Base-by-base conservation (phyloP, 305 asterid species). In the Solanum chacoense region DNA sequence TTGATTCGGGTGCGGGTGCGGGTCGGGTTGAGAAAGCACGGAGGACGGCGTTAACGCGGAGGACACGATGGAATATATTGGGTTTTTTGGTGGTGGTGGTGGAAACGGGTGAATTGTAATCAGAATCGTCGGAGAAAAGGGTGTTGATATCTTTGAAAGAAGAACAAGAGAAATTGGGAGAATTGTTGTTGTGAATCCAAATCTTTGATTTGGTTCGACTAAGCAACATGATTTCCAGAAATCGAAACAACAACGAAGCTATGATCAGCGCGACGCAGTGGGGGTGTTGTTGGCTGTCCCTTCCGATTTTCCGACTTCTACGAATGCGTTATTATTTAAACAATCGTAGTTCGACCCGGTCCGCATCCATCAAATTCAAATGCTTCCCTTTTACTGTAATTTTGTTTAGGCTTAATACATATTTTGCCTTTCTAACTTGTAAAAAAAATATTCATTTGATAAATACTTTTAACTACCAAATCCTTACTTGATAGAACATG, bases 61-160 rank as follows among this genome's bases (percentile, higher is more conserved):
- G 95, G 87, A 87, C 95, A 9, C 98, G 98, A 90, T 95, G 99
- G 92, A 91, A 96, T 35, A 95, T 89, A 29, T 86, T 12, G 85
- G 89, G 28, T 10, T 76, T 87, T 75, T 89, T 50, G 90, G 92
- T 6, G 89, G 92, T 7, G 89, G 92, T 18, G 45, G 83, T 34
- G 22, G 92, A 73, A 73, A 88, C 16, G 83, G 87, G 32, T 35
- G 87, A 20, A 88, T 73, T 40, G 80, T 32, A 87, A 88, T 50
- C 37, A 14, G 36, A 81, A 20, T 75, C 94, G 89, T 90, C 97
- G 91, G 91, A 89, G 90, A 94, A 91, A 88, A 96, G 95, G 86
- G 67, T 87, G 78, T 95, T 94, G 88, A 97, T 93, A 83, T 95
- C 98, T 93, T 97, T 97, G 93, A 97, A 96, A 18, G 98, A 94